These are phyloP conservation scores for Tilletia indica DNA, from an alignment of 1,284 basidiomycete species.

Conservation along the genomic window DNA sequence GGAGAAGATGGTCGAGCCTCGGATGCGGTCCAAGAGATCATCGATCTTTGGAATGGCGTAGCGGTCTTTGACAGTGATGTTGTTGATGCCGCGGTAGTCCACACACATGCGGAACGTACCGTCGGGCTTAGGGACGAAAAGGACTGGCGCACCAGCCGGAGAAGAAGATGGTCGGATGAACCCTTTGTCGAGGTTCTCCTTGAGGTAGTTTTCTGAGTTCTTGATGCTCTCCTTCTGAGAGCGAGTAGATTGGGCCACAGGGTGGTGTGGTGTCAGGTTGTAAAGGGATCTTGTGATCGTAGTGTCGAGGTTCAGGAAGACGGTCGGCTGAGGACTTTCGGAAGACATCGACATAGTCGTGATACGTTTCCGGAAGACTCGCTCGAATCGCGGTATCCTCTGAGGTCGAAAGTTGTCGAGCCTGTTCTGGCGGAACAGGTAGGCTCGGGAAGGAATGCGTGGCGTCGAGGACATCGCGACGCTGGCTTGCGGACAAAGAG, in stretches of 20 bases:
- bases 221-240: constrained; percentile 8
- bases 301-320: constrained; percentile 4
- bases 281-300: constrained; percentile 1
- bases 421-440: not conserved
- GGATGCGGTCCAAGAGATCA: no score
- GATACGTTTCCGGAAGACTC: not conserved
- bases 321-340: not conserved
- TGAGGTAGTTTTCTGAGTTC: constrained; percentile 14
- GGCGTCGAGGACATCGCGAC: not conserved
- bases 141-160: not conserved
- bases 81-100: no score
- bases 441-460: not conserved
- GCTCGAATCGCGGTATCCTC: not conserved
- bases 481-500: not conserved
- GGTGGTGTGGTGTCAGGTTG: not conserved
- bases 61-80: no score
- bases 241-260: constrained; percentile 3
- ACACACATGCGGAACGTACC: no score
- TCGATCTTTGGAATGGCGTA: no score
- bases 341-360: not conserved
- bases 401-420: not conserved
- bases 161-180: constrained; percentile 22
- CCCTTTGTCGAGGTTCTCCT: constrained; percentile 17
- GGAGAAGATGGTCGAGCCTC: no score
- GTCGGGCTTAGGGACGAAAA: no score